Conservation (phyloP, 176 grass and related monocot species). For the Aegilops longissima region DNA sequence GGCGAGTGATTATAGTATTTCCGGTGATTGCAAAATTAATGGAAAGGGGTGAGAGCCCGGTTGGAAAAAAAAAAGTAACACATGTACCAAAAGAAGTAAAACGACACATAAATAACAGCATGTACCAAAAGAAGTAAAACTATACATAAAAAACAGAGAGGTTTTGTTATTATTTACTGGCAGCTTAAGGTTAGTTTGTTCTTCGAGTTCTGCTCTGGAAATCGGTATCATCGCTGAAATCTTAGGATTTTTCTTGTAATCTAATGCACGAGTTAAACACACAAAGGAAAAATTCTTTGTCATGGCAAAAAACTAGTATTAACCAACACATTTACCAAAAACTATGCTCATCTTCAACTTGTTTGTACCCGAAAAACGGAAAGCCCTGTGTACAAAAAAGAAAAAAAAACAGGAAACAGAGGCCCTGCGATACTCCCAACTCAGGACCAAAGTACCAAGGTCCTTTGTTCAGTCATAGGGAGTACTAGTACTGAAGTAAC, state of each 20-base stretch:
- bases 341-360: neutral
- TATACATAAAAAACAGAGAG: neutral
- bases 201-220: neutral
- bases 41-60: no score
- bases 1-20: neutral
- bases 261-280: neutral
- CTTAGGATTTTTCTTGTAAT: neutral
- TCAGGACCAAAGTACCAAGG: neutral
- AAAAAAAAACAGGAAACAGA: neutral
- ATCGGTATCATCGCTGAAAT: neutral
- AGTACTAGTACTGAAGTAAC: no score
- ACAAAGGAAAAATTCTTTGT: neutral
- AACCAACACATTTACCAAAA: no score
- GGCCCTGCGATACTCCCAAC: neutral
- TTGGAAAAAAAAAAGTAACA: no score
- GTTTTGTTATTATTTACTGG: neutral
- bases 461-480: neutral
- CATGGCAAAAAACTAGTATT: neutral
- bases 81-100: neutral
- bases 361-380: neutral
- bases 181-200: no score
- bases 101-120: neutral
- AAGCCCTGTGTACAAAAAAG: neutral
- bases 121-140: neutral
- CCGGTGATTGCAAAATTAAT: no score